Evolutionary conservation across 139 green algal genomes (phyloP).

Genomic region (Raphidocelis subcapitata): DNA sequence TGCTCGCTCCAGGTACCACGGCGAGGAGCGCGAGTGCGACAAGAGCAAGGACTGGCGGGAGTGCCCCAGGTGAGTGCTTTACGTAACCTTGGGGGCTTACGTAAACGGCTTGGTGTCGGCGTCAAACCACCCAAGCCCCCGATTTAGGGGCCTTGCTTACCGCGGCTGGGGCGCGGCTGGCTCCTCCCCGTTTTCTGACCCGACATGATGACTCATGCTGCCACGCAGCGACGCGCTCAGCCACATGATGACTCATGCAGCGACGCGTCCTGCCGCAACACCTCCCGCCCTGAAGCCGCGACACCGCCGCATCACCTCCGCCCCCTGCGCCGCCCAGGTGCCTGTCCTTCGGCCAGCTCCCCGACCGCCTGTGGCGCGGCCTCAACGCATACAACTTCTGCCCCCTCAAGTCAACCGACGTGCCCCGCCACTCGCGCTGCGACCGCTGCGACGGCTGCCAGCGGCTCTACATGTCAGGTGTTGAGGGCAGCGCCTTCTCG

Average conservation of each 20-base stretch:
- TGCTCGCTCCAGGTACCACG: slow-evolving; percentile 6
- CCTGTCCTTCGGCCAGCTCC: not conserved
- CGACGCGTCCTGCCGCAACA: no score
- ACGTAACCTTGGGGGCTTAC: not conserved
- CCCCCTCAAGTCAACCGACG: slow-evolving; percentile 18
- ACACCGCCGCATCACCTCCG: no score
- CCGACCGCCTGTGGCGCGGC: slow-evolving; percentile 16
- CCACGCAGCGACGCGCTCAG: no score
- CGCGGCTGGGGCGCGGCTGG: no score
- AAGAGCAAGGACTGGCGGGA: slow-evolving; percentile 7
- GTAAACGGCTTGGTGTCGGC: not conserved
- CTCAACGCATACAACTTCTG: slow-evolving; percentile 34
- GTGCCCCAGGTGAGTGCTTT: not conserved
- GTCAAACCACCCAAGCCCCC: not conserved
- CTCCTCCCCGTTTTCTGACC: no score
- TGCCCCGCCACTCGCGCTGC: slow-evolving; percentile 19
- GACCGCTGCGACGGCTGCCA: slow-evolving; percentile 5
- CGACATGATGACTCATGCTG: no score
- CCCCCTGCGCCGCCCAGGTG: not conserved
- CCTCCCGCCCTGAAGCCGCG: no score
- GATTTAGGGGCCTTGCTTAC: not conserved
- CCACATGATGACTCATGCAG: no score
- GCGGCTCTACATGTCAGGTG: not conserved
- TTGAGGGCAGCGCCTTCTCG: slow-evolving; percentile 13
- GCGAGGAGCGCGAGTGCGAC: slow-evolving; percentile 7